phyloP scores from a whole-genome alignment of 2,329 filamentous ascomycete genomes.

The Botrytis deweyae region DNA sequence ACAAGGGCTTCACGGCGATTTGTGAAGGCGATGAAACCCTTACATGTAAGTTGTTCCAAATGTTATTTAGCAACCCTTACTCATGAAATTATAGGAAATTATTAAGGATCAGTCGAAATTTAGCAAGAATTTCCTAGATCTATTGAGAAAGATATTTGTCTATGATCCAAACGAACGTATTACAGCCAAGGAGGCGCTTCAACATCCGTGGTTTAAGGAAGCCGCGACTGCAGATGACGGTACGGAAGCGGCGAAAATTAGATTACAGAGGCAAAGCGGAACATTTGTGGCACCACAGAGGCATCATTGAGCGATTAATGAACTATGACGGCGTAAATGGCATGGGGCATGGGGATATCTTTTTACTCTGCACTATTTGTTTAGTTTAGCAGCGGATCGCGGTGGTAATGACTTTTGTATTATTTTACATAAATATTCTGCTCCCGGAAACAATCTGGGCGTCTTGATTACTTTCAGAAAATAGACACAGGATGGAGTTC shows the following conservation, averaged over 20 bases:
- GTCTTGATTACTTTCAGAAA: slow-evolving; percentile 19
- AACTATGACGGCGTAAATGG: slow-evolving; percentile 37
- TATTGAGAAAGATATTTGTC: slow-evolving; percentile 65
- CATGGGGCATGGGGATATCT: slow-evolving; percentile 28
- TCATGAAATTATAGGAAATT: slow-evolving; percentile 54
- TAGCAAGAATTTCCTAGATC: slow-evolving; percentile 61
- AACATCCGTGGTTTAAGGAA: slow-evolving; percentile 69
- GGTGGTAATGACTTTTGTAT: slow-evolving; percentile 26
- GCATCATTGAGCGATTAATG: slow-evolving; percentile 35
- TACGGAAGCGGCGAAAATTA: slow-evolving; percentile 65
- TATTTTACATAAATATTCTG: slow-evolving; percentile 21
- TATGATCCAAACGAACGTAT: slow-evolving; percentile 66
- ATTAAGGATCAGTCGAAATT: slow-evolving; percentile 61
- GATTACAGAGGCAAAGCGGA: slow-evolving; percentile 39
- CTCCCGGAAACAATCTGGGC: slow-evolving; percentile 18
- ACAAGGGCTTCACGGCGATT: slow-evolving; percentile 64
- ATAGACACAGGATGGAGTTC: slow-evolving; percentile 20
- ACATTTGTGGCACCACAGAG: slow-evolving; percentile 27
- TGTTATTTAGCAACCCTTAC: background rate
- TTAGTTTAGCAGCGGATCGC: slow-evolving; percentile 22
- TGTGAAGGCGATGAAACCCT: slow-evolving; percentile 69
- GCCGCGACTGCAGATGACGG: slow-evolving; percentile 63
- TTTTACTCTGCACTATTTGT: slow-evolving; percentile 26
- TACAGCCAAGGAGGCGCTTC: slow-evolving; percentile 63
- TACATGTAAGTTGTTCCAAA: slow-evolving; percentile 51